Evolutionary conservation across 2,329 filamentous ascomycete species (phyloP).

Genomic region (Diaporthe vaccinii): DNA sequence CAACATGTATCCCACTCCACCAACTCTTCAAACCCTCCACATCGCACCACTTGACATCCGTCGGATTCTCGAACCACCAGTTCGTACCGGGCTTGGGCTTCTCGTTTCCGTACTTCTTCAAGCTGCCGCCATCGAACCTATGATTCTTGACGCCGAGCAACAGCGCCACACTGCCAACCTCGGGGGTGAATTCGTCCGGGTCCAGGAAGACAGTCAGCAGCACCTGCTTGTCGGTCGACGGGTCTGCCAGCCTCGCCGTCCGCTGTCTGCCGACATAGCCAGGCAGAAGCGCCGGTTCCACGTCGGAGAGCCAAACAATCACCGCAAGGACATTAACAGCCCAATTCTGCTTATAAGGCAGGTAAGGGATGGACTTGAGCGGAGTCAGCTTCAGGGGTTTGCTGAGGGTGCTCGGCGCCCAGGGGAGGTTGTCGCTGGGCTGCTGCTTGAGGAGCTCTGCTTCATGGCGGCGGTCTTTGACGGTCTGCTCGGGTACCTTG

Average conservation of each 20-base stretch:
- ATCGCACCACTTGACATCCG: conserved; percentile 63
- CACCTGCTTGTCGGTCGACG: conserved; percentile 65
- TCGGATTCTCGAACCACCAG: conserved; percentile 68
- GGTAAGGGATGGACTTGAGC: conserved; percentile 62
- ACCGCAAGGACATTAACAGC: conserved; percentile 68
- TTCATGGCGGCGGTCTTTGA: conserved; percentile 37
- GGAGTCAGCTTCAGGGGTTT: conserved; percentile 65
- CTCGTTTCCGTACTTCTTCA: conserved; percentile 60
- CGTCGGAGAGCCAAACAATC: conserved; percentile 59
- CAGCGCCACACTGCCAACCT: conserved; percentile 63
- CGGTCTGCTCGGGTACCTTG: conserved; percentile 36
- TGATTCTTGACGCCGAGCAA: conserved; percentile 71
- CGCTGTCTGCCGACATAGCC: conserved; percentile 59
- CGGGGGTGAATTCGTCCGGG: conserved; percentile 61
- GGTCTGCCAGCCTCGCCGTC: conserved; percentile 64
- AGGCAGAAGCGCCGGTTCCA: conserved; percentile 63
- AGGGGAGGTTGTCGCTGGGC: conserved; percentile 46
- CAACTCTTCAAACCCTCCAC: conserved; percentile 59
- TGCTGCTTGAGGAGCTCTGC: conserved; percentile 22
- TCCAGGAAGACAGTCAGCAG: conserved; percentile 69
- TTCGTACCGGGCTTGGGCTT: conserved; percentile 44
- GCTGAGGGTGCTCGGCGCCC: conserved; percentile 56
- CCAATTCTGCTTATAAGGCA: conserved; percentile 72
- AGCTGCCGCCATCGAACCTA: conserved; percentile 61
- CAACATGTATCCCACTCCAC: conserved; percentile 52